Percentiles rank a stretch among this genome's conserved stretches.
These are phyloP conservation scores for Podospora didyma DNA, from an alignment of 495 filamentous ascomycete genomes.

Conservation along the genomic window DNA sequence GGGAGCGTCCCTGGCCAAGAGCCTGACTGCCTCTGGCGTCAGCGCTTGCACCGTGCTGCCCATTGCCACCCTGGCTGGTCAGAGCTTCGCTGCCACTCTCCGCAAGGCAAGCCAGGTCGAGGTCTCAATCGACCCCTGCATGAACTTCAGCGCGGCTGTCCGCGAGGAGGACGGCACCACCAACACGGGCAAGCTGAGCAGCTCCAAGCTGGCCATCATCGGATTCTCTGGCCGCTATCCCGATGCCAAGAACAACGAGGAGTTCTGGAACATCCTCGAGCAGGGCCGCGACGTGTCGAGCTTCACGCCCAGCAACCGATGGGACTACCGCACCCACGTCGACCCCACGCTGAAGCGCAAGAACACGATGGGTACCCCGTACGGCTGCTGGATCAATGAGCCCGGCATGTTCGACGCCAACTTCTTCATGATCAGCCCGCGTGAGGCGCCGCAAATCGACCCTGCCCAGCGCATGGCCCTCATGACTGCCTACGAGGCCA, in stretches of 20 bases:
- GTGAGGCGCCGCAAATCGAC: slow-evolving; percentile 79
- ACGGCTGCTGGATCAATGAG: slow-evolving; percentile 78
- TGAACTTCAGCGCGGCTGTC: not conserved
- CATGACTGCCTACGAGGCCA: slow-evolving; percentile 77
- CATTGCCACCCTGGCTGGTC: not conserved
- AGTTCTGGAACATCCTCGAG: slow-evolving; percentile 64
- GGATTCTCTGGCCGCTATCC: slow-evolving; percentile 69
- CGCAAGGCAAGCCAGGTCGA: not conserved
- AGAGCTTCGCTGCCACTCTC: not conserved
- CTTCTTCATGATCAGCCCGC: slow-evolving; percentile 91
- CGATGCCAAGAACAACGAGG: slow-evolving; percentile 54
- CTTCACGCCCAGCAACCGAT: slow-evolving; percentile 37
- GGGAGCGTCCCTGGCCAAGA: not conserved
- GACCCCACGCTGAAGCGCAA: slow-evolving; percentile 65
- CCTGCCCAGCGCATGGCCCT: slow-evolving; percentile 79
- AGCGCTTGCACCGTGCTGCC: not conserved
- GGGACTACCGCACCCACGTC: slow-evolving; percentile 65
- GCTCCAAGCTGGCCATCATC: slow-evolving; percentile 59
- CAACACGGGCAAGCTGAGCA: slow-evolving; percentile 5
- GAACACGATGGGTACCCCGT: slow-evolving; percentile 72
- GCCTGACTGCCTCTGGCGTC: not conserved
- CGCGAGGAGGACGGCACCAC: slow-evolving; percentile 16
- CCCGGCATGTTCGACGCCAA: slow-evolving; percentile 74
- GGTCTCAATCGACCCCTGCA: not conserved
- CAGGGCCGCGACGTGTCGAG: slow-evolving; percentile 45